Percentiles rank a stretch among this genome's conserved stretches.
These are phyloP conservation scores for Penicillium sclerotiorum DNA, from an alignment of 2,329 filamentous ascomycete genomes.

Conservation along the genomic window DNA sequence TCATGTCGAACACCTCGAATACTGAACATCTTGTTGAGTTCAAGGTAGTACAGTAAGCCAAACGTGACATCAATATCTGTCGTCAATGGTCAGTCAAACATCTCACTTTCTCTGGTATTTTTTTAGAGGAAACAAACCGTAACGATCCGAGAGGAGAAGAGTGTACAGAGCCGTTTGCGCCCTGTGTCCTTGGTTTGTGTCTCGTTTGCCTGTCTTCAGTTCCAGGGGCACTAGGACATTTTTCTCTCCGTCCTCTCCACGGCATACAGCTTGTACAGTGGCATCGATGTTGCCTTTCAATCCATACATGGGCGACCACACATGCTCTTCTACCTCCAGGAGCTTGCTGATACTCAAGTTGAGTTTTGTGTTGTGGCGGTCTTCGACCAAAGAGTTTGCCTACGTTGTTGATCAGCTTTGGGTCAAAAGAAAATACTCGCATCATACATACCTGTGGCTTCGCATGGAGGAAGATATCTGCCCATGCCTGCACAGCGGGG, in stretches of 20 bases:
- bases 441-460: conserved; percentile 62
- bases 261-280: conserved; percentile 84
- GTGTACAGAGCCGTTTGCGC: conserved; percentile 96
- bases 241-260: conserved; percentile 66
- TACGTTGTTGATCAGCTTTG: conserved; percentile 37
- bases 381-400: conserved; percentile 73
- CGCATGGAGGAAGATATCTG: conserved; percentile 73
- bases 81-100: conserved; percentile 16
- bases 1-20: conserved; percentile 86
- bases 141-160: conserved; percentile 86
- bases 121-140: conserved; percentile 56
- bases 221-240: conserved; percentile 89
- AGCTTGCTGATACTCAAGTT: conserved; percentile 89
- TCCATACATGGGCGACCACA: conserved; percentile 98
- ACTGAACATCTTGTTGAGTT: conserved; percentile 80
- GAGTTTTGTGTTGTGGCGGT: conserved; percentile 73
- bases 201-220: conserved; percentile 85
- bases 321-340: conserved; percentile 93
- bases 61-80: conserved; percentile 83
- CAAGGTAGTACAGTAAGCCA: conserved; percentile 93
- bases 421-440: conserved; percentile 19
- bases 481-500: conserved; percentile 80
- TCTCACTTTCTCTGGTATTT: neutral
- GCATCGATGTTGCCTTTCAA: conserved; percentile 98
- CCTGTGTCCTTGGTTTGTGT: conserved; percentile 77